Conservation (phyloP, 805 yeast genomes). For the Starmera quercuum region DNA sequence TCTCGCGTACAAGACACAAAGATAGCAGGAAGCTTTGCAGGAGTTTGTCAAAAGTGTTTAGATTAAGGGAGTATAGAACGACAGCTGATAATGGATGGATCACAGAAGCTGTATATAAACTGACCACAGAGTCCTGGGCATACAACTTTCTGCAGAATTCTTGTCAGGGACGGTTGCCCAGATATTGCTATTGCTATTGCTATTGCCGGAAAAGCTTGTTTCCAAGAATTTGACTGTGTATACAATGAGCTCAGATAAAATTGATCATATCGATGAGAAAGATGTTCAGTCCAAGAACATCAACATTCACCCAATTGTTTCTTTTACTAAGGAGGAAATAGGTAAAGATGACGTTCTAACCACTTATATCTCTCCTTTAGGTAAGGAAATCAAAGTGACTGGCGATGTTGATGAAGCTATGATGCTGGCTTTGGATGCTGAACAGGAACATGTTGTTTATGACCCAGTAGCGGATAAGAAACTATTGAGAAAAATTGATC, state of each 20-base stretch:
- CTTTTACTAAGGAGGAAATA: not conserved
- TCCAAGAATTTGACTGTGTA: no score
- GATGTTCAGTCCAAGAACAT: not conserved
- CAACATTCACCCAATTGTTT: not conserved
- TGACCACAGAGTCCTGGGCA: no score
- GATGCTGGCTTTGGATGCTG: slow-evolving; percentile 27
- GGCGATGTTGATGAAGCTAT: slow-evolving; percentile 41
- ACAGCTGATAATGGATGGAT: no score
- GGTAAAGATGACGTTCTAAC: slow-evolving; percentile 4
- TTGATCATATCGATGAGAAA: not conserved
- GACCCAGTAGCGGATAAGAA: slow-evolving; percentile 24
- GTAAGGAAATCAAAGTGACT: slow-evolving; percentile 19
- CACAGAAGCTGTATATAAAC: no score
- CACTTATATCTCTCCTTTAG: slow-evolving; percentile 19
- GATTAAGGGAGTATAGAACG: no score
- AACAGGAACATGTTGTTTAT: slow-evolving; percentile 4
- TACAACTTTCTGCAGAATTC: no score
- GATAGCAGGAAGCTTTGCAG: no score
- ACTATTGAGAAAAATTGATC: slow-evolving; percentile 42
- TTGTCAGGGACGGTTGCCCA: no score
- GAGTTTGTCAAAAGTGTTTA: no score
- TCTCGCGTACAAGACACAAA: no score
- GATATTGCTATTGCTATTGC: no score
- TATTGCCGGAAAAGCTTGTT: no score
- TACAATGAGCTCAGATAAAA: not conserved